phyloP scores from a whole-genome alignment of 129 eudicot species.

The Deinandra increscens region DNA sequence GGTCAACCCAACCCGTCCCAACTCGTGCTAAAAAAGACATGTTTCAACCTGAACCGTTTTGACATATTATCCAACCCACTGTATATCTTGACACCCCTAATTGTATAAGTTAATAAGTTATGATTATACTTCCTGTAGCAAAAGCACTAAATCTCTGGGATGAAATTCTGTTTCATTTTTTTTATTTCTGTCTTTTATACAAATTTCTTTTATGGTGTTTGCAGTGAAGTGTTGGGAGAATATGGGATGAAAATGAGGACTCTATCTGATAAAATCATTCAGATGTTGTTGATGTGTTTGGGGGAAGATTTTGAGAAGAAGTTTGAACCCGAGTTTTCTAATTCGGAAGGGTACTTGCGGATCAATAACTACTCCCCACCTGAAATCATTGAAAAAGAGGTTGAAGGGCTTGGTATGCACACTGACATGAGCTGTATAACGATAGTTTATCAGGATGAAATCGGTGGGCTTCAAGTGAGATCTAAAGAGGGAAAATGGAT shows the following conservation, averaged over 20 bases:
- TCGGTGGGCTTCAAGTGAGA: constrained; percentile 89
- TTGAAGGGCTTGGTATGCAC: constrained; percentile 93
- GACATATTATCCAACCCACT: not conserved
- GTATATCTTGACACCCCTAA: too few relatives aligned
- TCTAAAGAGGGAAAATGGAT: constrained; percentile 70
- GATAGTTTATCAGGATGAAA: constrained; percentile 70
- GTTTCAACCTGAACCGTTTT: not conserved
- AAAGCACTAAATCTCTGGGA: too few relatives aligned
- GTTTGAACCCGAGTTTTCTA: constrained; percentile 54
- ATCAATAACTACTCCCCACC: constrained; percentile 77
- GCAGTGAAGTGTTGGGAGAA: constrained; percentile 67
- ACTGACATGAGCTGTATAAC: constrained; percentile 96
- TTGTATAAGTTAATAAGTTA: too few relatives aligned
- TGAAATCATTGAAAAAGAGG: constrained; percentile 39
- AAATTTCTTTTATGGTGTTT: not conserved
- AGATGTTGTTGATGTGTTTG: constrained; percentile 53
- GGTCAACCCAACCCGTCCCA: not conserved
- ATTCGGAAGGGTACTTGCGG: constrained; percentile 79
- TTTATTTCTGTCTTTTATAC: not conserved
- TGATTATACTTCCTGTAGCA: too few relatives aligned
- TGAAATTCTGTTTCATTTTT: not conserved
- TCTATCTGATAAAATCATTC: constrained; percentile 55
- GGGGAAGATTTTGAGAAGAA: constrained; percentile 55
- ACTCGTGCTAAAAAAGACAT: not conserved
- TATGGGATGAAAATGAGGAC: constrained; percentile 67